These are phyloP conservation scores for Hygrophila difformis DNA, from an alignment of 257 asterid genomes.

Conservation along the genomic window DNA sequence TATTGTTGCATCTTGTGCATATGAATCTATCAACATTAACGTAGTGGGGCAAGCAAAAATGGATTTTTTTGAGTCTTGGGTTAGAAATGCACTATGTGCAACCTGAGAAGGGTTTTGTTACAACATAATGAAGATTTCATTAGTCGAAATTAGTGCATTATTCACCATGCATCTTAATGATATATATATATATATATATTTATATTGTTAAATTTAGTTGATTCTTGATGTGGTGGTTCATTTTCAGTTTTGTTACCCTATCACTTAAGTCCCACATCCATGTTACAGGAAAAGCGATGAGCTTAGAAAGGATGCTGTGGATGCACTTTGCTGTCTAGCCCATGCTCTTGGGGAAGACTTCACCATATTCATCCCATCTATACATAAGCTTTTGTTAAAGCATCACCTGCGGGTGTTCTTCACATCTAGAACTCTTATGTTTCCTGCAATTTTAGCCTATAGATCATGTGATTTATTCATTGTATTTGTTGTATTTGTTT, in stretches of 20 bases:
- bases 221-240: no score
- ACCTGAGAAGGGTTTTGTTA: background rate
- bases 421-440: slow-evolving; percentile 16
- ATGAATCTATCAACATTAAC: background rate
- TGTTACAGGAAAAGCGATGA: slow-evolving; percentile 78
- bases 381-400: slow-evolving; percentile 78
- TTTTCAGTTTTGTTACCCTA: slow-evolving; percentile 1
- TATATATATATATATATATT: no score
- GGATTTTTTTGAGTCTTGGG: slow-evolving; percentile 1
- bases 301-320: slow-evolving; percentile 84
- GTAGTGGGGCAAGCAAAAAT: background rate
- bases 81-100: no score
- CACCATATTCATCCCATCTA: slow-evolving; percentile 81
- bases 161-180: background rate
- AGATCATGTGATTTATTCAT: no score
- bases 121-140: slow-evolving; percentile 4
- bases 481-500: no score
- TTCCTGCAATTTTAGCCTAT: no score
- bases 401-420: slow-evolving; percentile 64
- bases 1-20: background rate
- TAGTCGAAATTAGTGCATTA: background rate
- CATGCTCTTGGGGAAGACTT: slow-evolving; percentile 96
- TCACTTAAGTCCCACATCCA: slow-evolving; percentile 11
- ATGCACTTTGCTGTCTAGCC: slow-evolving; percentile 91
- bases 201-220: no score